Base-by-base conservation (phyloP, 805 yeast genomes). In the Starmerella ratchasimensis region DNA sequence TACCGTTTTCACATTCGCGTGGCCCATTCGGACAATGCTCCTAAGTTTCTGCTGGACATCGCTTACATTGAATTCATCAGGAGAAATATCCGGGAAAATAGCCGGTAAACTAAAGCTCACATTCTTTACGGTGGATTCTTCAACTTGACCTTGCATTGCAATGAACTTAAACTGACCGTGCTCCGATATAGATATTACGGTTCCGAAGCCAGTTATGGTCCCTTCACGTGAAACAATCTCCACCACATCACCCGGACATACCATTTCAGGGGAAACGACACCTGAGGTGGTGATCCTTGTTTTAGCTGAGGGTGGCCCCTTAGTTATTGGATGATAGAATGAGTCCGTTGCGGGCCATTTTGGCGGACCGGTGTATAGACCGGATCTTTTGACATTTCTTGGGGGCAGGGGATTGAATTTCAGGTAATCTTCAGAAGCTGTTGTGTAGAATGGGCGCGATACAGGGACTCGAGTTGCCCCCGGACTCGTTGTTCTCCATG, bases 241-340 rank as follows among this genome's bases (percentile, higher is more conserved):
- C 3, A 49, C 50, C 10, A 46, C 34, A 27, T 49, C 53, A 11
- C 53, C 53, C 4, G 36, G 35, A 7, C 41, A 35, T 14, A 49
- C 44, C 16, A 28, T 10, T 10, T 15, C 20, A 3, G 49, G 50
- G n/a, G 33, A 15, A 6, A 38, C 38, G 4, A 21, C 14, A 13
- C 37, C 44, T 19, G 4, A 5, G 13, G 19, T 29, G 9, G 11
- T 23, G 23, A 9, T n/a, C 15, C 9, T 5, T n/a, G 28, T 5
- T 4, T 4, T 9, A 15, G 4, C 3, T 13, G 22, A 9, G n/a
- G 15, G n/a, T 16, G 16, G 13, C 3, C n/a, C 13, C n/a, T 14
- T 13, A 11, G 22, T 18, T 3, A 33, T 24, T 10, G 18, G 29
- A 31, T 33, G 35, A 36, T 45, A 45, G 37, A 33, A 45, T 9